Evolutionary conservation across 495 filamentous ascomycete genomes (phyloP), one percentile per base, ranked within the genome.

Genomic region (Annulohypoxylon maeteangense): DNA sequence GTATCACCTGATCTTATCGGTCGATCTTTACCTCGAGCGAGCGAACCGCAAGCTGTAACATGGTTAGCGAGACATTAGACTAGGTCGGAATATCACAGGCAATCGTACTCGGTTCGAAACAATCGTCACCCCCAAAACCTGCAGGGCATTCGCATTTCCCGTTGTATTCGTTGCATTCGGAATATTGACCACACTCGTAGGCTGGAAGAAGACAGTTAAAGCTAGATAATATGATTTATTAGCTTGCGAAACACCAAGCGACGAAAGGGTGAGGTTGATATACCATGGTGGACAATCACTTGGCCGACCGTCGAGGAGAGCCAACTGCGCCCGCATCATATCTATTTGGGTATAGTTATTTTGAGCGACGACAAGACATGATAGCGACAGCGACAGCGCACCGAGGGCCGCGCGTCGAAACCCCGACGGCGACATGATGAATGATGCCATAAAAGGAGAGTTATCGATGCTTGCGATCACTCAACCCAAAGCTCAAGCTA

Each of bases 121-220:
- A 99, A 80, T 98, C 93, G 73, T 97, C 92, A 51, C 94, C 95
- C 45, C 93, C 96, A 76, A 93, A 99, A 12, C 95, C 95, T 1
- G 92, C 86, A 1, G 94, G 94, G 80, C 95, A 99, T 22, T 89
- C 82, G 83, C 95, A 99, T 84, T 94, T 93, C 22, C 95, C 95
- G 72, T 90, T 94, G 77, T 89, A 93, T 69, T 88, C 87, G 80
- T 91, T 95, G 79, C 95, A 99, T 5, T 87, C 80, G 8, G 93
- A 89, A 78, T 90, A 98, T 80, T 99, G 96, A 63, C 90, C 88
- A 76, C 95, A 99, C 62, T 88, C 88, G 78, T 97, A 97, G 63
- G 90, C 90, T 23, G 95, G 93, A 18, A 98, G 88, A 59, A 97
- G 91, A 81, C 95, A 99, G 90, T 99, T 98, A 86, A 99, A 99